A percentile compares a stretch with the other conserved stretches of the same genome.
Evolutionary conservation across 352 stramenopile species (phyloP).

Genomic region (Globisporangium apiculatum): DNA sequence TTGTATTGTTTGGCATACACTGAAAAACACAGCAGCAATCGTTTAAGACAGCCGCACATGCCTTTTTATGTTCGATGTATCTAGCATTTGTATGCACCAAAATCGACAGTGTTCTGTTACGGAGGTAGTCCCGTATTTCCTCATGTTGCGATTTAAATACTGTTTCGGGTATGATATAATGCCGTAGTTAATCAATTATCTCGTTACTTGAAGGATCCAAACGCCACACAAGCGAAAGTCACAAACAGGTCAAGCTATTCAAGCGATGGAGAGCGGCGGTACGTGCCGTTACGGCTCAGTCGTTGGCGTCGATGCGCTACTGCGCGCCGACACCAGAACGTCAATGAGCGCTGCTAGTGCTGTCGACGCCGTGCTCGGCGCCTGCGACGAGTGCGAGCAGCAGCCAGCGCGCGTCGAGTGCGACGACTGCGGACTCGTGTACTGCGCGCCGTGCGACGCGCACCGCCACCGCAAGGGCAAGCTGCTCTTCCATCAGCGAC

Average conservation of each 20-base stretch:
- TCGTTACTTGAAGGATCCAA: neutral
- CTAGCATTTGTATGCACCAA: too few species aligned
- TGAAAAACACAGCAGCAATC: too few species aligned
- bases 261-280: constrained; percentile 10
- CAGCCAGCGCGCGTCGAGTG: constrained; percentile 36
- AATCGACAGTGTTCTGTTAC: too few species aligned
- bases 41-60: too few species aligned
- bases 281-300: constrained; percentile 38
- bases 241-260: too few species aligned
- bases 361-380: constrained; percentile 1
- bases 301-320: constrained; percentile 21
- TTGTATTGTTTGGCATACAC: too few species aligned
- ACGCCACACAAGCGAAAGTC: neutral
- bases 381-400: constrained; percentile 75
- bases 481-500: constrained; percentile 57
- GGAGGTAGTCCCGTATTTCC: too few species aligned
- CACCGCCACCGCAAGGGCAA: constrained; percentile 79
- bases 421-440: constrained; percentile 67
- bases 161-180: too few species aligned
- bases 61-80: too few species aligned
- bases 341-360: too few species aligned
- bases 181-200: too few species aligned
- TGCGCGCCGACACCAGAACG: constrained; percentile 2
- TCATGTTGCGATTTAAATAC: too few species aligned
- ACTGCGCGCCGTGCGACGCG: constrained; percentile 59